A percentile compares a stretch with the other conserved stretches of the same genome.
phyloP scores from a whole-genome alignment of 805 yeast species.

The Kluyveromyces siamensis region DNA sequence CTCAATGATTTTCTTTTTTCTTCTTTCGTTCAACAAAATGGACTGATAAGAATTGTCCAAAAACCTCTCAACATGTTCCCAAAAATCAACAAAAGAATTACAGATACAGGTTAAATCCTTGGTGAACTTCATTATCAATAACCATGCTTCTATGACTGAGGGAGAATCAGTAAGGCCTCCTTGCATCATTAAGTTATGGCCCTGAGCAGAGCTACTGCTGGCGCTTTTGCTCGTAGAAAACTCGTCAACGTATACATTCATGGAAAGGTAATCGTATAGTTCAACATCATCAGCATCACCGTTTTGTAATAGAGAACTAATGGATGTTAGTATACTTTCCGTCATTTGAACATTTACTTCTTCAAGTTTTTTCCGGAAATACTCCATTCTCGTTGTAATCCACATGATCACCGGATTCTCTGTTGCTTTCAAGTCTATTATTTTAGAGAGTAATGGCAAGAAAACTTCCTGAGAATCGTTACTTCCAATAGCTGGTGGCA shows the following conservation, averaged over 20 bases:
- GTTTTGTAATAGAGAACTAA: constrained; percentile 32
- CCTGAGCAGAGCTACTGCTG: constrained; percentile 2
- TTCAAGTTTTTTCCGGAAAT: constrained; percentile 31
- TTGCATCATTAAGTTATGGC: constrained; percentile 6
- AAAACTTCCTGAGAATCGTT: constrained; percentile 24
- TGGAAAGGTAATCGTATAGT: constrained; percentile 26
- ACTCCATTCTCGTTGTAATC: constrained; percentile 42
- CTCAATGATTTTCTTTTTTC: constrained; percentile 26
- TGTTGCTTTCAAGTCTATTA: constrained; percentile 52
- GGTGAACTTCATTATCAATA: constrained; percentile 34
- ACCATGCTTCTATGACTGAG: constrained; percentile 51
- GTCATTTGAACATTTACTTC: constrained; percentile 35
- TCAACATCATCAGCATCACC: constrained; percentile 25
- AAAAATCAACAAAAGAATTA: constrained; percentile 39
- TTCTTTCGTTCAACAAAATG: constrained; percentile 34
- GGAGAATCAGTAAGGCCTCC: constrained; percentile 40
- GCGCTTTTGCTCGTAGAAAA: constrained; percentile 4
- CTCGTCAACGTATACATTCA: constrained; percentile 16
- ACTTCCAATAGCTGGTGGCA: constrained; percentile 9
- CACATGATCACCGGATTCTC: constrained; percentile 61
- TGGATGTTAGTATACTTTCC: constrained; percentile 32
- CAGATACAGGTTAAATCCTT: constrained; percentile 34
- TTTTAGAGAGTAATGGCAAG: constrained; percentile 39
- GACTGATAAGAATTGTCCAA: constrained; percentile 39
- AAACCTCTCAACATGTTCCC: constrained; percentile 48